Base-by-base conservation (phyloP, 2,329 filamentous ascomycete species). In the Coniosporium tulheliwenetii region DNA sequence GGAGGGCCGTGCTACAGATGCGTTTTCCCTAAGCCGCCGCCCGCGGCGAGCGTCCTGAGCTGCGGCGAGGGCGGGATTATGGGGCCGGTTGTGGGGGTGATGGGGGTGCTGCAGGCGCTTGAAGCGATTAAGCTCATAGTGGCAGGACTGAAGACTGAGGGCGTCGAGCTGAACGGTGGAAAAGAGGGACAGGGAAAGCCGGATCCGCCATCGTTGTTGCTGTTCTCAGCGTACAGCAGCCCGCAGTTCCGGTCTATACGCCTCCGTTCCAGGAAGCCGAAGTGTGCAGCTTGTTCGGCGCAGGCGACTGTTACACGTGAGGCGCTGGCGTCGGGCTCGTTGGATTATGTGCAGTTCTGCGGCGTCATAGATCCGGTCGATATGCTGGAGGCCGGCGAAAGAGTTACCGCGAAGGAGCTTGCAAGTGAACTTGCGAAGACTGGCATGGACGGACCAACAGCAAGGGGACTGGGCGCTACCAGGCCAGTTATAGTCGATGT, bases 1-100 rank as follows among this genome's bases (percentile, higher is more conserved):
- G 79, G 81, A 30, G 83, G 86, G 0, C 87, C 89, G 0, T 98
- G 91, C 60, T 98, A 98, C 60, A 73, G 91, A 35, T 98, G 91
- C 54, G 74, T 96, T 10, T 98, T 94, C 50, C 87, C 86, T 0
- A 80, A 73, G 32, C 87, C 91, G 0, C 87, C 91, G 0, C 86
- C 89, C 0, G 75, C 84, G 0, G 82, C 83, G 35, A 85, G 76
- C 42, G 80, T 95, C 1, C 70, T 85, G 1, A 85, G 80, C 44
- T 98, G 91, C 53, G 85, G 87, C 34, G 91, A 98, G 56, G 89
- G 87, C 8, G 91, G 91, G 0, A 86, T 98, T 8, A 53, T 98
- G 1, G 91, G 91, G 0, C 87, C 91, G 0, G 86, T 95, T 0
- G 91, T 98, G 0, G 91, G 91, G 0, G 71, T 78, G 0, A 95